Percentiles rank a stretch among this genome's conserved stretches.
phyloP scores from a whole-genome alignment of 2,329 filamentous ascomycete species.

The Cercospora citrullina region DNA sequence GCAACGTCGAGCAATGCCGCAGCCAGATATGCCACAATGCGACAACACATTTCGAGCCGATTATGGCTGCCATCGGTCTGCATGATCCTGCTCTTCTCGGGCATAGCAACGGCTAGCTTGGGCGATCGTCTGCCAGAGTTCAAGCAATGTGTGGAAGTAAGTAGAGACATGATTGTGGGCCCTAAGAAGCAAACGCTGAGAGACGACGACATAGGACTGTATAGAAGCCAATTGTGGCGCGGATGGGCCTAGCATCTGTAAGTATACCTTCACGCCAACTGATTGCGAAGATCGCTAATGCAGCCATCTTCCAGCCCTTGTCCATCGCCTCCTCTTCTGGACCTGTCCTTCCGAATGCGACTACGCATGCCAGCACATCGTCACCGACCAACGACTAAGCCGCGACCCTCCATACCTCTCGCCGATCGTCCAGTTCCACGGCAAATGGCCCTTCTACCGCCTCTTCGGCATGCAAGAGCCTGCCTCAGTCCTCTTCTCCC shows the following conservation, averaged over 20 bases:
- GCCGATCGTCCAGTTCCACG: slow-evolving; percentile 87
- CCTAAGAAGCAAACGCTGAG: slow-evolving; percentile 1
- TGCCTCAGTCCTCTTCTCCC: slow-evolving; percentile 86
- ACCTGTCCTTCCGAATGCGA: slow-evolving; percentile 92
- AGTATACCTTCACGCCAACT: slow-evolving; percentile 38
- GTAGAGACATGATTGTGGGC: not conserved
- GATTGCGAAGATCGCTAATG: not conserved
- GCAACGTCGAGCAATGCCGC: slow-evolving; percentile 11
- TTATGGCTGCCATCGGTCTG: slow-evolving; percentile 26
- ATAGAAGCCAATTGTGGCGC: slow-evolving; percentile 73
- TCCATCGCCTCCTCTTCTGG: slow-evolving; percentile 87
- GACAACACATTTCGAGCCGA: slow-evolving; percentile 21
- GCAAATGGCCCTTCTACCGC: slow-evolving; percentile 96
- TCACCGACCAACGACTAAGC: slow-evolving; percentile 70
- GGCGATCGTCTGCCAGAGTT: slow-evolving; percentile 90
- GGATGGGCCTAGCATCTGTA: slow-evolving; percentile 70
- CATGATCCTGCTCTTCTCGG: slow-evolving; percentile 19
- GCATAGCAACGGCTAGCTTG: slow-evolving; percentile 60
- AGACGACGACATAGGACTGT: slow-evolving; percentile 63
- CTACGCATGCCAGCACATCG: slow-evolving; percentile 93
- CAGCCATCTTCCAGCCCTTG: slow-evolving; percentile 61
- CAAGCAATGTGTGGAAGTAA: slow-evolving; percentile 77
- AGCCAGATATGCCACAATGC: slow-evolving; percentile 34
- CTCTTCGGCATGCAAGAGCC: slow-evolving; percentile 93
- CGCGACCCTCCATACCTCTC: slow-evolving; percentile 63